A percentile compares a stretch with the other conserved stretches of the same genome.
These are phyloP conservation scores for Cordia subcordata DNA, from an alignment of 257 asterid genomes.

Conservation along the genomic window DNA sequence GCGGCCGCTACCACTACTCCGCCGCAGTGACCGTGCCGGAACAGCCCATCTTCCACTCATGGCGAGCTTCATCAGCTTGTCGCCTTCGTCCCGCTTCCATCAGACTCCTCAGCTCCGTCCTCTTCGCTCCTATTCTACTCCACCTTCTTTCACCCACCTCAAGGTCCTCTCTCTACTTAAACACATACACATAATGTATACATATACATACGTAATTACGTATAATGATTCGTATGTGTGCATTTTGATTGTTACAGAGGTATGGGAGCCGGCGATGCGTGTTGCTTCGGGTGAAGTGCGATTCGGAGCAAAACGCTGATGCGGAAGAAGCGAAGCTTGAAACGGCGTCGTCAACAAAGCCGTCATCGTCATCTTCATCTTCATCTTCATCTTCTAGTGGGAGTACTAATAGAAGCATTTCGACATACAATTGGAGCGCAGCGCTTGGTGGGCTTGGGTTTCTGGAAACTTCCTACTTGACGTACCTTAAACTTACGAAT, in stretches of 20 bases:
- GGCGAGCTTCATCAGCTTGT: constrained; percentile 34
- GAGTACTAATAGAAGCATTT: constrained; percentile 24
- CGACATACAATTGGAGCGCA: constrained; percentile 62
- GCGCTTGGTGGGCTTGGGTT: constrained; percentile 83
- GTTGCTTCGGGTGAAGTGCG: constrained; percentile 52
- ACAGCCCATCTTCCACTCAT: constrained; percentile 3
- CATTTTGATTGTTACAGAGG: constrained; percentile 21
- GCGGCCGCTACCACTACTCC: not conserved
- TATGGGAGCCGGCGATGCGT: constrained; percentile 27
- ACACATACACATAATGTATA: not conserved
- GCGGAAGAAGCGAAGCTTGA: constrained; percentile 39
- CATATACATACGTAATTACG: not conserved
- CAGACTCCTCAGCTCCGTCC: constrained; percentile 24
- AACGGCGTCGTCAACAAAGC: constrained; percentile 16
- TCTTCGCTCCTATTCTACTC: constrained; percentile 11
- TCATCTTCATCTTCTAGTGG: constrained; percentile 21
- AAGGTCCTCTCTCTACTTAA: constrained; percentile 29
- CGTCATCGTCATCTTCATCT: constrained; percentile 21
- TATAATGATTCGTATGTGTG: constrained; percentile 5
- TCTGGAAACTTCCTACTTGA: constrained; percentile 83
- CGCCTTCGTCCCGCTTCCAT: constrained; percentile 34
- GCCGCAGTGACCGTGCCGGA: not conserved
- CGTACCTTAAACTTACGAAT: constrained; percentile 62
- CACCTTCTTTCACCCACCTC: constrained; percentile 21
- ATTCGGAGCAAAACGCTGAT: constrained; percentile 42